Base-by-base conservation (phyloP, 1,139 yeast species). In the Martiniozyma asiatica region DNA sequence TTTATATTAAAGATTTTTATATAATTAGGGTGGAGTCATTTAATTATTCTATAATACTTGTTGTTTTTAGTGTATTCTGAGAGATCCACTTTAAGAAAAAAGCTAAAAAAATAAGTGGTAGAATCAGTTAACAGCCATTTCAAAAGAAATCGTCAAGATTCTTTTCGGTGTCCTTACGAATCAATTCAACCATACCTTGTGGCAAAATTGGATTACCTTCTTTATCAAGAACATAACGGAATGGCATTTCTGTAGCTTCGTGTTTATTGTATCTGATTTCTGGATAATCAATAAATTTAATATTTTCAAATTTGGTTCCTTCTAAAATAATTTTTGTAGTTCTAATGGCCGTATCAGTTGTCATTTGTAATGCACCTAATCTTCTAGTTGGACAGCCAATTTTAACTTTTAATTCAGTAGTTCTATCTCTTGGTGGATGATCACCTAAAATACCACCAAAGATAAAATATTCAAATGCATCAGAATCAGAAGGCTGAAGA, bases 221-320 rank as follows among this genome's bases (percentile, higher is more conserved):
- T 4, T 56, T 61, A 41, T 75, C 77, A 34, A 75, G 59, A 19
- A 89, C 78, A 47, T 89, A 89, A 50, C 97, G 65, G 59, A 89
- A 89, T 3, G 98, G 98, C 98, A 89, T 89, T 51, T 89, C 96
- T 0, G 95, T 85, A 6, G 94, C 80, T 55, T 89, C 97, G 49
- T 80, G 73, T 53, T 77, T 78, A 57, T 65, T 78, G 59, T 81
- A 87, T 50, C 84, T 71, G 42, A 89, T 78, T 55, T 87, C 97
- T 3, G 98, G 98, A 50, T 82, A 85, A 53, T 89, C 97, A 38
- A 87, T 72, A 51, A 82, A 87, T 35, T 70, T 68, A 37, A 89
- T 82, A 29, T 79, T 68, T 36, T 78, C 79, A 43, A 89, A 78
- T 15, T 51, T 48, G 9, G 52, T 58, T 30, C 68, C 65, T 37